Conservation (phyloP, 768 basidiomycete genomes). For the Suillus alpinus region DNA sequence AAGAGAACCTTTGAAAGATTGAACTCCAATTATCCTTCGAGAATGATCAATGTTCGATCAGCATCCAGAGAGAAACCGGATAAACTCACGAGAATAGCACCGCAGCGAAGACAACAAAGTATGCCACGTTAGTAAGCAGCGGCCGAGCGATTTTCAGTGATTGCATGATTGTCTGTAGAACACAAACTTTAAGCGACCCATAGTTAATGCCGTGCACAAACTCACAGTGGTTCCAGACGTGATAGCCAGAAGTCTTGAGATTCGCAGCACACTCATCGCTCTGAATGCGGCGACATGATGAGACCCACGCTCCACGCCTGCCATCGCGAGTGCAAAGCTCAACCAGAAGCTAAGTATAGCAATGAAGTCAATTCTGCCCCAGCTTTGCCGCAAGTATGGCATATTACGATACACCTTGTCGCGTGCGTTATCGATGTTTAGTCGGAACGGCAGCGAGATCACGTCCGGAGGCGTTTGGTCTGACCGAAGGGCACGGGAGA, state of each 20-base stretch:
- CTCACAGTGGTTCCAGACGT: conserved; percentile 89
- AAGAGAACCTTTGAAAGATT: conserved; percentile 86
- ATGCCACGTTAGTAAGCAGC: conserved; percentile 83
- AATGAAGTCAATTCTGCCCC: conserved; percentile 87
- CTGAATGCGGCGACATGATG: conserved; percentile 85
- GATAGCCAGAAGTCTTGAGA: conserved; percentile 77
- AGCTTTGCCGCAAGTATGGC: conserved; percentile 90
- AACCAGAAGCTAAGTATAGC: conserved; percentile 89
- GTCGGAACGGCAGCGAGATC: conserved; percentile 57
- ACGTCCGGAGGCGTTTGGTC: conserved; percentile 40
- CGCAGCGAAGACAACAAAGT: conserved; percentile 90
- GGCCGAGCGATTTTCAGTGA: conserved; percentile 89
- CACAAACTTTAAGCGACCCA: background rate
- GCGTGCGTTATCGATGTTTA: conserved; percentile 54
- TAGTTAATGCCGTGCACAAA: conserved; percentile 5
- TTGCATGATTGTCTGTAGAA: conserved; percentile 74
- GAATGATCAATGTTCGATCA: background rate
- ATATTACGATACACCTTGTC: conserved; percentile 63
- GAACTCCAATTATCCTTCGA: conserved; percentile 81
- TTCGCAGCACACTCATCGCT: conserved; percentile 83
- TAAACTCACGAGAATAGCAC: conserved; percentile 74
- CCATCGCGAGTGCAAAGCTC: conserved; percentile 65
- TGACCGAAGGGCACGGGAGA: conserved; percentile 47
- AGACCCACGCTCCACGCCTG: conserved; percentile 61
- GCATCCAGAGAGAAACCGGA: background rate